A percentile compares a stretch with the other conserved stretches of the same genome.
phyloP scores from a whole-genome alignment of 306 rosid species.

The Medicago arabica region DNA sequence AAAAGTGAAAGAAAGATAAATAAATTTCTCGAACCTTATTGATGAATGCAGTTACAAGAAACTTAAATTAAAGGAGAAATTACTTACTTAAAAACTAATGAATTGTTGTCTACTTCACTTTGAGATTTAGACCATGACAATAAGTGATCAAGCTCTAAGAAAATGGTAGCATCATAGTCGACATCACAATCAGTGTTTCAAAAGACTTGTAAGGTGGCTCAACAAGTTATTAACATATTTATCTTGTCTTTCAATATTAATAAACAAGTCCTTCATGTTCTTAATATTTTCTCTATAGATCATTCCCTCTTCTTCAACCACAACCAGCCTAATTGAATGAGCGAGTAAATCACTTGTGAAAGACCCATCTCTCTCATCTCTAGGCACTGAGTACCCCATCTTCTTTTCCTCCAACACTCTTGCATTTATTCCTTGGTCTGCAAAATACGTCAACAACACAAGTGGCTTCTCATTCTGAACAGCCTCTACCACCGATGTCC shows the following conservation, averaged over 20 bases:
- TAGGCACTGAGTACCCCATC: slow-evolving; percentile 43
- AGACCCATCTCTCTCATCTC: slow-evolving; percentile 48
- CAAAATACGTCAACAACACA: slow-evolving; percentile 30
- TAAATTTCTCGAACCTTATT: too few relatives aligned
- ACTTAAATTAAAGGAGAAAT: not conserved
- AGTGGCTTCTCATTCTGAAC: slow-evolving; percentile 42
- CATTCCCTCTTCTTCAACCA: slow-evolving; percentile 46
- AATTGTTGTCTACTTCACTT: not conserved
- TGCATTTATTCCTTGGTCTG: slow-evolving; percentile 44
- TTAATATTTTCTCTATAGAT: slow-evolving; percentile 44
- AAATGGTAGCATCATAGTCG: not conserved
- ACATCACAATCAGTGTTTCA: not conserved
- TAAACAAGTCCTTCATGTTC: slow-evolving; percentile 46
- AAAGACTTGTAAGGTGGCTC: not conserved
- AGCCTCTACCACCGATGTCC: slow-evolving; percentile 52
- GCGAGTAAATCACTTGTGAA: slow-evolving; percentile 45
- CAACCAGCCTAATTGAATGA: slow-evolving; percentile 40
- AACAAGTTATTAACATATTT: slow-evolving; percentile 35
- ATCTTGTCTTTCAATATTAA: not conserved
- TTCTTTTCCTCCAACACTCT: slow-evolving; percentile 52
- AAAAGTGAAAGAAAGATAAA: too few relatives aligned
- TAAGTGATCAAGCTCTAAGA: too few relatives aligned
- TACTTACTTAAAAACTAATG: not conserved
- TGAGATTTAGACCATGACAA: not conserved
- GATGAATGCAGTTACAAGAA: too few relatives aligned